Evolutionary conservation across 176 grass and related monocot species (phyloP).

Genomic region (Aegilops longissima): DNA sequence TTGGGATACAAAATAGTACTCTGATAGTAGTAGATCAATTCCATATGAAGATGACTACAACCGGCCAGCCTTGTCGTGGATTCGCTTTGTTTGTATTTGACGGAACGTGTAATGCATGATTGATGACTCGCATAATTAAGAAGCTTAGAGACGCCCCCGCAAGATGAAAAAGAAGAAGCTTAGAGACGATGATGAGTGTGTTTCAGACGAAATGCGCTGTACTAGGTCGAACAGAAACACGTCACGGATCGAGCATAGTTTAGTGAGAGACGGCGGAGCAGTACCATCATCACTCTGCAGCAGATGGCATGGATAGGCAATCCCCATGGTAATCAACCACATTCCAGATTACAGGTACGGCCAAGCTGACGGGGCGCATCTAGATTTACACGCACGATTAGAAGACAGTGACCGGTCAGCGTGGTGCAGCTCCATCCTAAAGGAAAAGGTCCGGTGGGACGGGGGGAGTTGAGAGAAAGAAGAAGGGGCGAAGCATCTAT

Average conservation of each 20-base stretch:
- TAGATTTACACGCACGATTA: conserved; percentile 11
- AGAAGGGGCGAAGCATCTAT: not conserved
- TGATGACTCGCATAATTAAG: not conserved
- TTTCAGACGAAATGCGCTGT: not conserved
- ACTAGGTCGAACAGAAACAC: not conserved
- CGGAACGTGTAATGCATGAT: not conserved
- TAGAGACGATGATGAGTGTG: too few species aligned
- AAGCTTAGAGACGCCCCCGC: not conserved
- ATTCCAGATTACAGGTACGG: not conserved
- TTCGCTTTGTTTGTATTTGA: not conserved
- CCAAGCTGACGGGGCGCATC: not conserved
- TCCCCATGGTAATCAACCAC: too few species aligned
- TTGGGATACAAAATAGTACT: too few species aligned
- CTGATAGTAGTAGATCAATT: not conserved
- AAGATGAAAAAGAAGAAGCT: too few species aligned
- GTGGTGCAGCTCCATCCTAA: not conserved
- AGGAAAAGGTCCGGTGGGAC: not conserved
- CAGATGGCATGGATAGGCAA: not conserved
- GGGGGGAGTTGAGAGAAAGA: not conserved
- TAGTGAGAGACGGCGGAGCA: not conserved
- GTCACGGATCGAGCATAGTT: not conserved
- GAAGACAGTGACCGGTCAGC: not conserved
- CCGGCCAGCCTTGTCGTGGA: not conserved
- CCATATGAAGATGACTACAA: not conserved
- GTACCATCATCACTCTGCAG: not conserved